Evolutionary conservation across 1,284 basidiomycete genomes (phyloP), one percentile per base, ranked within the genome.

Genomic region (Termitomyces sp.): DNA sequence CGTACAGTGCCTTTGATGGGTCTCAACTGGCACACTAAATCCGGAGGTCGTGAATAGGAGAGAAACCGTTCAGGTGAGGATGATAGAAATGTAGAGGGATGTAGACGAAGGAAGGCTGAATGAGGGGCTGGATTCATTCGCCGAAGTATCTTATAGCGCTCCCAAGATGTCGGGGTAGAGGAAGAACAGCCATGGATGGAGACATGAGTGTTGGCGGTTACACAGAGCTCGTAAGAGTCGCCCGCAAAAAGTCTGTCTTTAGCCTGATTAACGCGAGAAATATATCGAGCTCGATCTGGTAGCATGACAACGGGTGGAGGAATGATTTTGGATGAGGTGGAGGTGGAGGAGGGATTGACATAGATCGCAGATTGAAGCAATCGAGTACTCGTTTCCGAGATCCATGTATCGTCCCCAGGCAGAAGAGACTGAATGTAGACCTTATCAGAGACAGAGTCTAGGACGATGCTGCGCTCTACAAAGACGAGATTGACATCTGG

Each of bases 11-110:
- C 96, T 67, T 98, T 99, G 72, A 99, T 98, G 0, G 95, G 95
- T 51, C 94, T 90, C 67, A 98, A 83, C 70, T 97, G 92, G 64
- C 90, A 88, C 19, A 77, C 66, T 1, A 79, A 68, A 44, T 75
- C 66, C 0, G 90, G 88, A 2, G 81, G 76, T 7, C 84, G 77
- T 15, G 85, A 82, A 61, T 87, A 92, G n/a, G 90, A 90, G 26
- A 99, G 77, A 72, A 99, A 98, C 1, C 95, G 83, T 65, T 98
- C 96, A 0, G 96, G 96, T 1, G 92, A 94, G 0, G 93, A 97
- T 51, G 82, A 93, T 57, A 83, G 75, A 41, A 84, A 77, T 24
- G 78, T 91, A 30, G 76, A 84, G 40, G 73, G 83, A 63, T 74
- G 85, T 59, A 85, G 83, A 62, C 81, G 86, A 63, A 98, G 68